Conservation (phyloP, 1,139 yeast genomes). For the Pichia sorboxylosa region DNA sequence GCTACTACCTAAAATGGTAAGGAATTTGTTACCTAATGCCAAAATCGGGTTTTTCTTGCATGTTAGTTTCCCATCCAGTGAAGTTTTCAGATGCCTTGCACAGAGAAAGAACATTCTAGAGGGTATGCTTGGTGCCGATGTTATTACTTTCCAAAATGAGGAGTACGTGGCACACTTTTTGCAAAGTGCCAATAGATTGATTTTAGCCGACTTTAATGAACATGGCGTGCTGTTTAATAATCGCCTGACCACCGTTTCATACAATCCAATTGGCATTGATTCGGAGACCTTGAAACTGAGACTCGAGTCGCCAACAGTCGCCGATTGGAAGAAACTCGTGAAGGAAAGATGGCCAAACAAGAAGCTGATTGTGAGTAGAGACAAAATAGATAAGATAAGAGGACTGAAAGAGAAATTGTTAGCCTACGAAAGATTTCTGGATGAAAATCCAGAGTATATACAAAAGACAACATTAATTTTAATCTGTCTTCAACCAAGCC, state of each 20-base stretch:
- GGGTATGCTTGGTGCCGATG: conserved; percentile 85
- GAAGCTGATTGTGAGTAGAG: conserved; percentile 71
- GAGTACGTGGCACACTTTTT: conserved; percentile 90
- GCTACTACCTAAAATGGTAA: conserved; percentile 75
- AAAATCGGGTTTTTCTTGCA: conserved; percentile 88
- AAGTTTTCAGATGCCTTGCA: conserved; percentile 88
- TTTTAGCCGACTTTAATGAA: conserved; percentile 74
- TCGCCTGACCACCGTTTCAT: conserved; percentile 51
- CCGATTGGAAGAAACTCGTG: conserved; percentile 59
- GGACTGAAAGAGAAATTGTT: conserved; percentile 81
- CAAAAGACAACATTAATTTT: conserved; percentile 69
- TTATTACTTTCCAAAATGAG: conserved; percentile 79
- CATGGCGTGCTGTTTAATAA: conserved; percentile 63
- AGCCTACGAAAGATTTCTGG: conserved; percentile 75
- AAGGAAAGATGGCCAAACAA: conserved; percentile 69
- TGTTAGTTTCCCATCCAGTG: conserved; percentile 91
- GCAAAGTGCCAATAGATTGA: conserved; percentile 76
- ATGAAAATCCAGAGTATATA: conserved; percentile 57
- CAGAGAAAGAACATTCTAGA: conserved; percentile 65
- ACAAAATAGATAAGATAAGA: conserved; percentile 75
- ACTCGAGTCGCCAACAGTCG: conserved; percentile 42
- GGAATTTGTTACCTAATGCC: conserved; percentile 67
- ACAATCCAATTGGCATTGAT: conserved; percentile 83
- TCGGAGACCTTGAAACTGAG: conserved; percentile 42
- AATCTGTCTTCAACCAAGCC: conserved; percentile 54